These are phyloP conservation scores for Chalara sp. DNA, from an alignment of 2,329 filamentous ascomycete genomes.

Conservation along the genomic window DNA sequence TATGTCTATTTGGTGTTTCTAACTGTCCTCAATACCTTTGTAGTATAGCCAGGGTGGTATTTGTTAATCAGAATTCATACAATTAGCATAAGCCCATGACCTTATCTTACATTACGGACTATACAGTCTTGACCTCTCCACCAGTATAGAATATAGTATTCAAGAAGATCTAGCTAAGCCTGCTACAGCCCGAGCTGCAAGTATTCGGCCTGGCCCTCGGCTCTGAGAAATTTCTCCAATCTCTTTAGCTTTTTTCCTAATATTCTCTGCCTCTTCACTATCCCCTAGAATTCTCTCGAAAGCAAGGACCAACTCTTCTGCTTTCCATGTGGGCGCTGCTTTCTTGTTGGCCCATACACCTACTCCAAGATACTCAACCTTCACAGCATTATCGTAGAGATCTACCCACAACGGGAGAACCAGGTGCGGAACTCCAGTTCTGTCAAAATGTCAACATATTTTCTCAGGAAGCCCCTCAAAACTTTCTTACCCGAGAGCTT, in stretches of 20 bases:
- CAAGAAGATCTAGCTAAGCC: too few relatives aligned
- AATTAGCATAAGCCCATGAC: too few relatives aligned
- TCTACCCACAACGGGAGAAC: conserved; percentile 40
- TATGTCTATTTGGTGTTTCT: too few relatives aligned
- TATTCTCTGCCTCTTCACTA: conserved; percentile 6
- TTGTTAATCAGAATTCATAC: too few relatives aligned
- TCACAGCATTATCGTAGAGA: conserved; percentile 36
- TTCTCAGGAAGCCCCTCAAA: conserved; percentile 1
- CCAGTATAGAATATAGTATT: too few relatives aligned
- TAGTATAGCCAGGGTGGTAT: too few relatives aligned
- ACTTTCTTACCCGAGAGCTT: conserved; percentile 32
- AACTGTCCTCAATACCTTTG: too few relatives aligned
- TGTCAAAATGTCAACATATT: conserved; percentile 13
- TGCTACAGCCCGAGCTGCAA: too few relatives aligned
- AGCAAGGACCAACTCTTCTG: conserved; percentile 11
- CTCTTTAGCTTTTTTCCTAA: conserved; percentile 13
- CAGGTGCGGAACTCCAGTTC: conserved; percentile 38
- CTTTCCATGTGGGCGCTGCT: conserved; percentile 11
- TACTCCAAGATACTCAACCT: conserved; percentile 35
- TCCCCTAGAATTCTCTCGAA: conserved; percentile 14
- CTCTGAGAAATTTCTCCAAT: conserved; percentile 5
- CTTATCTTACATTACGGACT: too few relatives aligned
- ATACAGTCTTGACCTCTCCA: too few relatives aligned
- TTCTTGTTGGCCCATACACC: conserved; percentile 23
- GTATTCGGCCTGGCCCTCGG: too few relatives aligned